These are phyloP conservation scores for Fusarium transvaalense DNA, from an alignment of 2,329 filamentous ascomycete species.

Conservation along the genomic window DNA sequence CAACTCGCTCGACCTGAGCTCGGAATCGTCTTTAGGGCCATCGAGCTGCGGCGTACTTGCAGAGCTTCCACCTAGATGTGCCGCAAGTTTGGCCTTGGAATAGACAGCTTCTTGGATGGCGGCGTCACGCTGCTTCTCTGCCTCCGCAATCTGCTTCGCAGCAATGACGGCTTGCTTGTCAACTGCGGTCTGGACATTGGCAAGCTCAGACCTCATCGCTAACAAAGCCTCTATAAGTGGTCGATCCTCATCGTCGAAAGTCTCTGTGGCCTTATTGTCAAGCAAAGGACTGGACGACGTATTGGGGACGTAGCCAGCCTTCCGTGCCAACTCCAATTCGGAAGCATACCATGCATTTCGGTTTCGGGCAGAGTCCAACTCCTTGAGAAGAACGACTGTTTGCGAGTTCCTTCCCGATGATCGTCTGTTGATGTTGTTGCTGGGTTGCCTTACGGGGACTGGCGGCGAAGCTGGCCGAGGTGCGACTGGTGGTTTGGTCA, in stretches of 20 bases:
- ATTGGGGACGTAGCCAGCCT: slow-evolving; percentile 85
- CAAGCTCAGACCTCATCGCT: slow-evolving; percentile 88
- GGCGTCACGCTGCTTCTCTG: slow-evolving; percentile 92
- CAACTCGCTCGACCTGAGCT: slow-evolving; percentile 72
- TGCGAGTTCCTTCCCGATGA: slow-evolving; percentile 72
- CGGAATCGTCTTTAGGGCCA: slow-evolving; percentile 71
- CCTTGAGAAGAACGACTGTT: slow-evolving; percentile 82
- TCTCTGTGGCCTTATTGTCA: slow-evolving; percentile 81
- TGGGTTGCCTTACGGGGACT: slow-evolving; percentile 67
- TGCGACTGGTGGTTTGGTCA: slow-evolving; percentile 52
- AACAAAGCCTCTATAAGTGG: slow-evolving; percentile 92
- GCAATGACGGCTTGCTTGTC: slow-evolving; percentile 89
- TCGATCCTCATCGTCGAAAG: slow-evolving; percentile 91
- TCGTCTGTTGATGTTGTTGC: slow-evolving; percentile 70
- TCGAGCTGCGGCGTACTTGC: slow-evolving; percentile 71
- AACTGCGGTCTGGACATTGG: slow-evolving; percentile 89
- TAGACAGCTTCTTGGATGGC: slow-evolving; percentile 97
- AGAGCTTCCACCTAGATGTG: slow-evolving; percentile 75
- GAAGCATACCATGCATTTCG: slow-evolving; percentile 98
- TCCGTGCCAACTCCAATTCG: slow-evolving; percentile 90
- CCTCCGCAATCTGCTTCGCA: slow-evolving; percentile 90
- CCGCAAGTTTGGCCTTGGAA: slow-evolving; percentile 91
- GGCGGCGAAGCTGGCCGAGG: slow-evolving; percentile 68
- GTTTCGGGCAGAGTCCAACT: slow-evolving; percentile 85
- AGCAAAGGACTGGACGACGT: slow-evolving; percentile 77